Evolutionary conservation across 306 rosid genomes (phyloP).

Genomic region (Fragaria vesca): DNA sequence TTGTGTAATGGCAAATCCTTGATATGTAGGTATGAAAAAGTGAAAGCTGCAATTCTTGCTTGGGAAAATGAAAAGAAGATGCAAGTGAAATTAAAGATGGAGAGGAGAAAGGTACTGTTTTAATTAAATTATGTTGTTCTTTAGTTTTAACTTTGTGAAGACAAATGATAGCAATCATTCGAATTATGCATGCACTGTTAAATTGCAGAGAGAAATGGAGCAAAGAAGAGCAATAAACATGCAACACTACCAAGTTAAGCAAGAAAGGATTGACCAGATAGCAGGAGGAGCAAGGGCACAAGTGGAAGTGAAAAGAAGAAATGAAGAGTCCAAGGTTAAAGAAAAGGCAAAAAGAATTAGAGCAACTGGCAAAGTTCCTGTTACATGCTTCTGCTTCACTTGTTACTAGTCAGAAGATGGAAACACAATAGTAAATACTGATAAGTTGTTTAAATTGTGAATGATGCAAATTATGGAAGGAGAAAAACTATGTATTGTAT

Average conservation of each 20-base stretch:
- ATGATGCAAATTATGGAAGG: conserved; percentile 1
- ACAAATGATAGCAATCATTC: not conserved
- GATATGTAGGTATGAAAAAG: conserved; percentile 51
- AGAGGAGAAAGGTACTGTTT: conserved; percentile 43
- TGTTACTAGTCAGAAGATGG: conserved; percentile 30
- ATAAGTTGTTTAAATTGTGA: not conserved
- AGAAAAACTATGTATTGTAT: not conserved
- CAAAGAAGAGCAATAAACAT: conserved; percentile 33
- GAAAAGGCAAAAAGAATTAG: conserved; percentile 40
- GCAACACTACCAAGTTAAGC: conserved; percentile 44
- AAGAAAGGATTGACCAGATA: conserved; percentile 52
- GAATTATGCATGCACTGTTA: conserved; percentile 13
- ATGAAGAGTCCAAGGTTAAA: conserved; percentile 44
- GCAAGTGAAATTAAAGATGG: conserved; percentile 51
- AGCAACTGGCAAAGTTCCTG: conserved; percentile 42
- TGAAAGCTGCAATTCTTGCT: conserved; percentile 38
- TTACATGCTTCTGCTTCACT: conserved; percentile 58
- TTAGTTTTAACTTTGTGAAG: conserved; percentile 15
- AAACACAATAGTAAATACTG: conserved; percentile 2
- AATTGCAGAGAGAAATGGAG: conserved; percentile 48
- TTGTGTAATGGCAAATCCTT: not conserved
- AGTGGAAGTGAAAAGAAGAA: conserved; percentile 51
- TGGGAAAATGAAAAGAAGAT: conserved; percentile 63
- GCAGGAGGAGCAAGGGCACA: conserved; percentile 56
- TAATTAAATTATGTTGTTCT: not conserved